Evolutionary conservation across 2,329 filamentous ascomycete species (phyloP).

Genomic region (Aspergillus novoparasiticus): DNA sequence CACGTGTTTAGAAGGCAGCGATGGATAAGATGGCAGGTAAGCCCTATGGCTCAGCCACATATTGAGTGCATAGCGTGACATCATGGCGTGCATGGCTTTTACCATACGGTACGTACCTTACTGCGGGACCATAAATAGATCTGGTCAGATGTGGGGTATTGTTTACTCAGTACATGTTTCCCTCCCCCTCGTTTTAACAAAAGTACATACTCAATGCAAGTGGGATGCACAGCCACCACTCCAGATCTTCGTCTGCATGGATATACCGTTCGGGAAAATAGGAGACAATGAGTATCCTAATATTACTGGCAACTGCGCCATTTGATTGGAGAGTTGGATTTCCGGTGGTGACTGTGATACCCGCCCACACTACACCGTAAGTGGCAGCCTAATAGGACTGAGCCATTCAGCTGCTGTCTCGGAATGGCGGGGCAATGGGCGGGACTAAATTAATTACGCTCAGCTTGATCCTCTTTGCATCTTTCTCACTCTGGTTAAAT

Average conservation of each 20-base stretch:
- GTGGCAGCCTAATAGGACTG: not conserved
- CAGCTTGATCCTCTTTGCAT: not conserved
- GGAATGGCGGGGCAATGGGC: conserved; percentile 3
- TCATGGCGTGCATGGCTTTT: not conserved
- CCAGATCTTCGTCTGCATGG: not conserved
- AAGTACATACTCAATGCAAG: not conserved
- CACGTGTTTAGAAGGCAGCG: not conserved
- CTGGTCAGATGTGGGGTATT: not conserved
- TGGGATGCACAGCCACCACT: not conserved
- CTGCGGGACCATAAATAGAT: not conserved
- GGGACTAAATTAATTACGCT: conserved; percentile 2
- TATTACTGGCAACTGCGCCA: not conserved
- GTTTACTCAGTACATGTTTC: not conserved
- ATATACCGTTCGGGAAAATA: not conserved
- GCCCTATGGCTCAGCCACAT: not conserved
- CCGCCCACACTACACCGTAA: not conserved
- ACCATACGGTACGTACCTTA: not conserved
- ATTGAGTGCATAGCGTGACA: not conserved
- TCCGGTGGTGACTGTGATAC: not conserved
- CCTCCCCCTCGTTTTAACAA: not conserved
- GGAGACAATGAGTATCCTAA: not conserved
- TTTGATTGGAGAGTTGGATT: no score
- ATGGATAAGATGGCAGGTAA: not conserved
- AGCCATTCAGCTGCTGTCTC: conserved; percentile 5
- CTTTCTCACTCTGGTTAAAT: not conserved